These are phyloP conservation scores for Jamesozyma lodderae DNA, from an alignment of 805 yeast species.

Conservation along the genomic window DNA sequence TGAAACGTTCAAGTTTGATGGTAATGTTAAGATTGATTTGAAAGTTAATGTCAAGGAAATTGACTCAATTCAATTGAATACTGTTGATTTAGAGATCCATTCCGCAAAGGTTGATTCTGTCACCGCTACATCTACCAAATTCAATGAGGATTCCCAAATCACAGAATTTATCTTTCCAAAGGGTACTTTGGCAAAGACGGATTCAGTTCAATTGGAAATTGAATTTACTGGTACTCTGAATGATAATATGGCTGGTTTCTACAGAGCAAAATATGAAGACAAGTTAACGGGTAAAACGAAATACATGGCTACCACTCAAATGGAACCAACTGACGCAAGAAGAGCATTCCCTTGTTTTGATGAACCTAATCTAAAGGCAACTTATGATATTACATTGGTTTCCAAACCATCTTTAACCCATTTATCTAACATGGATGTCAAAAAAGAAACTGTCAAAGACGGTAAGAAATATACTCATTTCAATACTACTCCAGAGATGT, in stretches of 20 bases:
- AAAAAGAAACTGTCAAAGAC: constrained; percentile 36
- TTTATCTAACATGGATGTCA: constrained; percentile 62
- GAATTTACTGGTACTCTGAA: constrained; percentile 56
- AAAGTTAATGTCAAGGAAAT: constrained; percentile 39
- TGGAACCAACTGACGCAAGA: constrained; percentile 82
- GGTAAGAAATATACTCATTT: constrained; percentile 49
- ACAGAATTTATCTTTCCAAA: constrained; percentile 49
- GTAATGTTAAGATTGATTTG: constrained; percentile 46
- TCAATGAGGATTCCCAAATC: constrained; percentile 51
- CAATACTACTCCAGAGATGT: constrained; percentile 73
- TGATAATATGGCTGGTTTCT: constrained; percentile 77
- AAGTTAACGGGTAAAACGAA: constrained; percentile 53
- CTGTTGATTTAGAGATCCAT: constrained; percentile 55
- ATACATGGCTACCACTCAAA: constrained; percentile 74
- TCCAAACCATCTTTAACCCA: constrained; percentile 48
- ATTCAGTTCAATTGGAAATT: constrained; percentile 36
- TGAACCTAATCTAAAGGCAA: constrained; percentile 73
- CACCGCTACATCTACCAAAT: constrained; percentile 35
- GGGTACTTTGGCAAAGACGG: constrained; percentile 28
- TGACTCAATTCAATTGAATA: constrained; percentile 45
- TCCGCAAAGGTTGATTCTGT: constrained; percentile 35
- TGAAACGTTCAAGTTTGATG: constrained; percentile 49
- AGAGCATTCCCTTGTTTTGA: constrained; percentile 83
- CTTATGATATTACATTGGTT: constrained; percentile 55
- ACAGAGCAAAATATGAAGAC: constrained; percentile 54